These are phyloP conservation scores for Quercus mongolica DNA, from an alignment of 306 rosid species.

Conservation along the genomic window DNA sequence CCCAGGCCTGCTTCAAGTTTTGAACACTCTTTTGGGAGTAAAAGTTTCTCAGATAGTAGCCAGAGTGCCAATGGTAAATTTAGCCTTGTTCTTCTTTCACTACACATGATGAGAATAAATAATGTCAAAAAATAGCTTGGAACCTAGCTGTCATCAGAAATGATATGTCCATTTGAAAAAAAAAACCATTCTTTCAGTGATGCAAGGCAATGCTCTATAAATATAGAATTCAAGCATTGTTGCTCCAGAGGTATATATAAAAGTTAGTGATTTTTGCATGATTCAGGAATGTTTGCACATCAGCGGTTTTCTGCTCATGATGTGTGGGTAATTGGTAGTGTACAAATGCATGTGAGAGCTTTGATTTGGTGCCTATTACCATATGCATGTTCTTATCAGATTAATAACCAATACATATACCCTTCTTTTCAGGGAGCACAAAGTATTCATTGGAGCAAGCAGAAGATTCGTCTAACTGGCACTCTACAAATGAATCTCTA, in stretches of 20 bases:
- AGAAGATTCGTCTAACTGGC: constrained; percentile 34
- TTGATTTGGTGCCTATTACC: constrained; percentile 11
- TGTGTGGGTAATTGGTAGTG: neutral
- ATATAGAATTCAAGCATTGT: neutral
- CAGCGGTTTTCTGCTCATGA: neutral
- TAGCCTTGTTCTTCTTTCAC: constrained; percentile 22
- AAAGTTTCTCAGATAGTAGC: constrained; percentile 48
- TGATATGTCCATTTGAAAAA: neutral
- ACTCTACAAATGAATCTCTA: constrained; percentile 31
- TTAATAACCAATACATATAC: constrained; percentile 8
- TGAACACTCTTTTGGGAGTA: constrained; percentile 36
- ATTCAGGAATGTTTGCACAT: neutral
- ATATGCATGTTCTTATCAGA: neutral
- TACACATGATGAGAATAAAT: neutral
- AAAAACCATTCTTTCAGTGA: neutral
- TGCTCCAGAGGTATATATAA: neutral
- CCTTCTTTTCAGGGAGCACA: constrained; percentile 52
- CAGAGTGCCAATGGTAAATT: constrained; percentile 53
- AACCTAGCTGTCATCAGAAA: neutral
- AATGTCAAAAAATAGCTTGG: neutral
- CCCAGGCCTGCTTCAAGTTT: constrained; percentile 21
- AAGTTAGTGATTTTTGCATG: constrained; percentile 2
- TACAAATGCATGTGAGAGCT: neutral
- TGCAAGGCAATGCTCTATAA: neutral
- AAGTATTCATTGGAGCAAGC: constrained; percentile 41